phyloP scores from a whole-genome alignment of 225 moss, liverwort and hornwort genomes.

The Physcomitrium patens region DNA sequence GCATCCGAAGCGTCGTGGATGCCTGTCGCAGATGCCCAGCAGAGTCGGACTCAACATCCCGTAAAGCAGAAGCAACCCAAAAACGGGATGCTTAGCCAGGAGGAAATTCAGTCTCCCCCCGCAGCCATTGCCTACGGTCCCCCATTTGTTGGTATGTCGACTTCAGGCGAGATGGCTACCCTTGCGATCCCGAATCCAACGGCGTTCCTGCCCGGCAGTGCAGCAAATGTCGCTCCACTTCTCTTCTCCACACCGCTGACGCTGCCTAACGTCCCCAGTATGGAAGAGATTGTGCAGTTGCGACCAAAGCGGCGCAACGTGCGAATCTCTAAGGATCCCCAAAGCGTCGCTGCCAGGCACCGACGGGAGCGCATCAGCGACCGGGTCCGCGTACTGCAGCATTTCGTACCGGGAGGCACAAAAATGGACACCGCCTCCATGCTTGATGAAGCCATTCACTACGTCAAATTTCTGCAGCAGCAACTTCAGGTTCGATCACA shows the following conservation, averaged over 20 bases:
- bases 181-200: not conserved
- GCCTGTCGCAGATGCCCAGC: not conserved
- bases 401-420: conserved; percentile 80
- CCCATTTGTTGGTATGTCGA: conserved; percentile 37
- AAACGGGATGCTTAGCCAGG: not conserved
- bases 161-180: not conserved
- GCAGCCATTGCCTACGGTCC: conserved; percentile 3
- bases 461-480: conserved; percentile 76
- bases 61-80: not conserved
- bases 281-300: conserved; percentile 67
- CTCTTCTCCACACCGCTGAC: conserved; percentile 40
- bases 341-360: conserved; percentile 84
- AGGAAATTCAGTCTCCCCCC: conserved; percentile 10
- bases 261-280: conserved; percentile 39
- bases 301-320: conserved; percentile 87
- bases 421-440: conserved; percentile 95
- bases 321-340: conserved; percentile 84
- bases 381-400: conserved; percentile 77
- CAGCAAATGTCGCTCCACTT: conserved; percentile 25
- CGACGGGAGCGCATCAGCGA: conserved; percentile 82
- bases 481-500: conserved; percentile 54
- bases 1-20: conserved; percentile 8
- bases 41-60: not conserved
- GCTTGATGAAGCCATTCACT: conserved; percentile 85
- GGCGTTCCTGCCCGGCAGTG: conserved; percentile 20